Conservation (phyloP, 1,139 yeast species). For the Kurtzmaniella natalensis region DNA sequence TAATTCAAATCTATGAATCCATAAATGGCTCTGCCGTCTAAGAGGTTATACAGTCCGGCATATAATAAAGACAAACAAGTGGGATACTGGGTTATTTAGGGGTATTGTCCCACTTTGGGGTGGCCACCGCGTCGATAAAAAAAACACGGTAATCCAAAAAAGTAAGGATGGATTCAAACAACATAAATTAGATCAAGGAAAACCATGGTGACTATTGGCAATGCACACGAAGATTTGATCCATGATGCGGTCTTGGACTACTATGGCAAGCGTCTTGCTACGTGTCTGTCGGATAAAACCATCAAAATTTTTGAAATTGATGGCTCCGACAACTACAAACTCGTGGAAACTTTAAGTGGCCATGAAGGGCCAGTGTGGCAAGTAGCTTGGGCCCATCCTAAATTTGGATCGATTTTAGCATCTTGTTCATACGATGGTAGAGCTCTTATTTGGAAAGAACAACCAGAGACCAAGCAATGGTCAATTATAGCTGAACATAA, state of each 20-base stretch:
- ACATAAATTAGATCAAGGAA: no score
- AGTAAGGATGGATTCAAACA: no score
- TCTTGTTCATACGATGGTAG: conserved; percentile 95
- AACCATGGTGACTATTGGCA: conserved; percentile 75
- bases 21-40: no score
- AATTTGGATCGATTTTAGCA: conserved; percentile 91
- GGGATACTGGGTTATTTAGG: no score
- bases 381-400: conserved; percentile 98
- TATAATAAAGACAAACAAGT: no score
- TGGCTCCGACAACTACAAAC: conserved; percentile 68
- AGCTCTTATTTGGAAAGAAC: conserved; percentile 91
- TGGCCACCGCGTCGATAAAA: no score
- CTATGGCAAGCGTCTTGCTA: conserved; percentile 92
- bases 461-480: conserved; percentile 80
- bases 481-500: conserved; percentile 81
- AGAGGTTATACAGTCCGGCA: no score
- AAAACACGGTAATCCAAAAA: background rate
- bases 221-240: conserved; percentile 84
- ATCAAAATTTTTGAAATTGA: conserved; percentile 90
- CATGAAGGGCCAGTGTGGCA: conserved; percentile 99
- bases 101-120: no score
- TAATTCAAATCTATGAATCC: no score
- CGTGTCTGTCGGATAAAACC: conserved; percentile 92
- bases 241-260: conserved; percentile 97
- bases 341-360: conserved; percentile 76